Evolutionary conservation across 208 protist genomes (phyloP).

Genomic region (Balamuthia mandrillaris): DNA sequence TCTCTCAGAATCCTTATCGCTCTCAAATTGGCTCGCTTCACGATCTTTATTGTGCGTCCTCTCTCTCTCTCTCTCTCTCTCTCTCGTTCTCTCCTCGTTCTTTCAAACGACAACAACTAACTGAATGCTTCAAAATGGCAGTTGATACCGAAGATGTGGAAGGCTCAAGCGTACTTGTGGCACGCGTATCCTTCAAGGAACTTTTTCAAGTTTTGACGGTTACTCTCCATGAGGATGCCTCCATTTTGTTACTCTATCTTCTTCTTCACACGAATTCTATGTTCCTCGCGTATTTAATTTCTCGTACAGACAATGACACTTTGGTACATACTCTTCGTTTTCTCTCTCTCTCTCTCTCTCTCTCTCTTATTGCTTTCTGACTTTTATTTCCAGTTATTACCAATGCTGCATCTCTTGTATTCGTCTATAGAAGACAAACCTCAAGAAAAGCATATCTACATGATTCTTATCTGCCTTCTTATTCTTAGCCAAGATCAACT

Average conservation of each 20-base stretch:
- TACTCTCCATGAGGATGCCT: neutral
- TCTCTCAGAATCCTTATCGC: no score
- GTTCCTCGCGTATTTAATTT: slow-evolving; percentile 17
- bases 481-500: slow-evolving; percentile 19
- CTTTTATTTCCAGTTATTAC: neutral
- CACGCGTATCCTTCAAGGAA: no score
- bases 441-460: neutral
- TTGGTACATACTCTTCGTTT: neutral
- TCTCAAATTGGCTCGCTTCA: no score
- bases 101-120: no score
- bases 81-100: no score
- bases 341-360: neutral
- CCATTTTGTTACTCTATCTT: neutral
- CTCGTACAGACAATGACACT: slow-evolving; percentile 1
- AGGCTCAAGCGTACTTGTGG: no score
- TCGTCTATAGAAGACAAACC: neutral
- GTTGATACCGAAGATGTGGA: no score
- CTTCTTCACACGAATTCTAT: neutral
- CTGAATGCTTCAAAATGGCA: no score
- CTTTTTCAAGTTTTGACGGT: no score
- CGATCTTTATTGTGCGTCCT: no score
- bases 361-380: neutral
- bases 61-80: no score
- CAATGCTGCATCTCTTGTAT: neutral
- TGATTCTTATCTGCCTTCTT: neutral